phyloP scores from a whole-genome alignment of 768 basidiomycete species.

The Clavaria fumosa region DNA sequence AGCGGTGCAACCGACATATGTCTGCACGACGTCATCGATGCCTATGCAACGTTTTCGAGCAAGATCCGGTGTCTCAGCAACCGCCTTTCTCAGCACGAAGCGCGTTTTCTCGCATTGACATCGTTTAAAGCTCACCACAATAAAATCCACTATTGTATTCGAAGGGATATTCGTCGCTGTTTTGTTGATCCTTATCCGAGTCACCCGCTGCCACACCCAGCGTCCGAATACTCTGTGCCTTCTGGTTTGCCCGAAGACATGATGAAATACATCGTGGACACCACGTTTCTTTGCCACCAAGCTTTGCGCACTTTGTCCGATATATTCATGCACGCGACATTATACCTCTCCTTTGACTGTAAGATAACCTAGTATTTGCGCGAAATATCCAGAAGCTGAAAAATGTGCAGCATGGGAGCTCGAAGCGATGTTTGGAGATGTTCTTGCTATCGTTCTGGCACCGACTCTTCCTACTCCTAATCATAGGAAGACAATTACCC shows the following conservation, averaged over 20 bases:
- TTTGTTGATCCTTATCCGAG: conserved; percentile 19
- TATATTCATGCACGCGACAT: conserved; percentile 30
- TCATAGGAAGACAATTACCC: conserved; percentile 19
- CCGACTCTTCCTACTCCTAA: conserved; percentile 4
- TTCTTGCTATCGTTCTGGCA: conserved; percentile 26
- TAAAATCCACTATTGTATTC: conserved; percentile 26
- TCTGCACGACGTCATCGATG: conserved; percentile 42
- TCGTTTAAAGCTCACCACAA: conserved; percentile 20
- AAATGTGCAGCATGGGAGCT: conserved; percentile 27
- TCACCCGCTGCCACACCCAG: conserved; percentile 1
- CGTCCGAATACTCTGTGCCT: not conserved
- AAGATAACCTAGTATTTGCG: conserved; percentile 12
- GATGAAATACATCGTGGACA: conserved; percentile 25
- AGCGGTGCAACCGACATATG: conserved; percentile 24
- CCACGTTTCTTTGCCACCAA: conserved; percentile 33
- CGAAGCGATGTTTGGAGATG: conserved; percentile 25
- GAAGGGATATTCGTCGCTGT: conserved; percentile 35
- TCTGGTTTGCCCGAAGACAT: conserved; percentile 18
- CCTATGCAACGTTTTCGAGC: conserved; percentile 36
- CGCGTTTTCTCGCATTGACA: conserved; percentile 13
- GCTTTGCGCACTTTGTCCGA: conserved; percentile 36
- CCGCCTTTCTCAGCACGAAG: conserved; percentile 9
- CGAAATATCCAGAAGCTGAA: conserved; percentile 7
- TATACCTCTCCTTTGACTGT: conserved; percentile 37
- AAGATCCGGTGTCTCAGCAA: conserved; percentile 21